phyloP scores from a whole-genome alignment of 768 basidiomycete genomes.

The Dentipellis sp. region DNA sequence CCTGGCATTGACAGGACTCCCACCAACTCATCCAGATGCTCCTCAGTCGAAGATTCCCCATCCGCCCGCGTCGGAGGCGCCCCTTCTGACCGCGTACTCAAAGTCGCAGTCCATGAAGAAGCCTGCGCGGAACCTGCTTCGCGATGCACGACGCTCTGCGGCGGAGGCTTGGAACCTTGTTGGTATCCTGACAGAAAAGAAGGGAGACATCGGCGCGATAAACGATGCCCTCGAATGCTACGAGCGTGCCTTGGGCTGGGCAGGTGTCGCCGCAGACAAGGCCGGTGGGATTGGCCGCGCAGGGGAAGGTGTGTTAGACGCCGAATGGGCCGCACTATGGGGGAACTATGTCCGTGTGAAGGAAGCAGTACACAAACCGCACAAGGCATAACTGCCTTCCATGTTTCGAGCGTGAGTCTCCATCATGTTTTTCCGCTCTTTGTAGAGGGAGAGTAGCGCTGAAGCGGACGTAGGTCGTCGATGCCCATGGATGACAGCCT shows the following conservation, averaged over 20 bases:
- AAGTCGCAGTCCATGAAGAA: constrained; percentile 42
- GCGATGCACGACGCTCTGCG: constrained; percentile 61
- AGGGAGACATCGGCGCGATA: constrained; percentile 18
- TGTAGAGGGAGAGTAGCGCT: too few relatives aligned
- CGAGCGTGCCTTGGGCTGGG: constrained; percentile 62
- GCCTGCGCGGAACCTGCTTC: constrained; percentile 48
- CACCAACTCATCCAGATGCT: constrained; percentile 22
- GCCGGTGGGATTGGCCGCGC: constrained; percentile 30
- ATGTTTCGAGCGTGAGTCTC: not conserved
- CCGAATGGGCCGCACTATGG: constrained; percentile 54
- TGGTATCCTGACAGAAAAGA: constrained; percentile 52
- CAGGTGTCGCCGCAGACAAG: constrained; percentile 33
- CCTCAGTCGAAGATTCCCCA: constrained; percentile 24
- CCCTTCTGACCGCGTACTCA: constrained; percentile 33
- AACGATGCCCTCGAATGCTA: constrained; percentile 52
- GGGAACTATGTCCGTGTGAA: constrained; percentile 46
- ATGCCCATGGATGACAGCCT: too few relatives aligned
- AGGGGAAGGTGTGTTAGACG: constrained; percentile 43
- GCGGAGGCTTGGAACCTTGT: constrained; percentile 70
- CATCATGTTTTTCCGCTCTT: not conserved
- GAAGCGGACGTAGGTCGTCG: too few relatives aligned
- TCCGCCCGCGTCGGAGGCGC: constrained; percentile 28
- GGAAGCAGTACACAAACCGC: not conserved
- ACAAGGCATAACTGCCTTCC: not conserved
- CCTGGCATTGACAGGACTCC: constrained; percentile 38